A percentile compares a stretch with the other conserved stretches of the same genome.
Evolutionary conservation across 1,284 basidiomycete species (phyloP).

Genomic region (Pascua guehoae): DNA sequence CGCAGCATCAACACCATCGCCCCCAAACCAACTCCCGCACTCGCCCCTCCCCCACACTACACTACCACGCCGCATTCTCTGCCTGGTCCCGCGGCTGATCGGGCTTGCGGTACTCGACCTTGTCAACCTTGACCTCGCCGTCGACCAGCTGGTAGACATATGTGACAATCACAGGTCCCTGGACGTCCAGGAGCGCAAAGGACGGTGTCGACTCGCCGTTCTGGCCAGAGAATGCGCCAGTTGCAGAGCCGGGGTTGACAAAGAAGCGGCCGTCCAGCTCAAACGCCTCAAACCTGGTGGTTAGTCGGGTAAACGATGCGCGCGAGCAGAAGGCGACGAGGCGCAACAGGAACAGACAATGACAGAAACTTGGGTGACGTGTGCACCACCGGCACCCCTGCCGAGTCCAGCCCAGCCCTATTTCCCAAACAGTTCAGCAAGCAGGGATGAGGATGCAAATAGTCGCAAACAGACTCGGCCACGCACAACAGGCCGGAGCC

Average conservation of each 20-base stretch:
- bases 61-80: not conserved
- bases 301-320: conserved; percentile 2
- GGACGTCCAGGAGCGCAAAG: conserved; percentile 91
- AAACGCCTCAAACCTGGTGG: conserved; percentile 79
- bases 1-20: no score
- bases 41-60: no score
- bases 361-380: no score
- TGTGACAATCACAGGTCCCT: conserved; percentile 88
- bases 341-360: no score
- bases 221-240: conserved; percentile 64
- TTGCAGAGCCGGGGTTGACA: conserved; percentile 92
- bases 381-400: no score
- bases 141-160: conserved; percentile 94
- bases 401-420: not conserved
- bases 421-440: not conserved
- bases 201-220: conserved; percentile 66
- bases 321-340: no score
- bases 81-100: conserved; percentile 34
- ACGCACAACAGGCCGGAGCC: no score
- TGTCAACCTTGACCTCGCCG: conserved; percentile 64
- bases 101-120: conserved; percentile 51
- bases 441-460: no score
- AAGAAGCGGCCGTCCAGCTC: conserved; percentile 91
- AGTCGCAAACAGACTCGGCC: no score
- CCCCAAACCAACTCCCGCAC: no score